Conservation (phyloP, 768 basidiomycete genomes). For the Lanmaoa pseudosensibilis region DNA sequence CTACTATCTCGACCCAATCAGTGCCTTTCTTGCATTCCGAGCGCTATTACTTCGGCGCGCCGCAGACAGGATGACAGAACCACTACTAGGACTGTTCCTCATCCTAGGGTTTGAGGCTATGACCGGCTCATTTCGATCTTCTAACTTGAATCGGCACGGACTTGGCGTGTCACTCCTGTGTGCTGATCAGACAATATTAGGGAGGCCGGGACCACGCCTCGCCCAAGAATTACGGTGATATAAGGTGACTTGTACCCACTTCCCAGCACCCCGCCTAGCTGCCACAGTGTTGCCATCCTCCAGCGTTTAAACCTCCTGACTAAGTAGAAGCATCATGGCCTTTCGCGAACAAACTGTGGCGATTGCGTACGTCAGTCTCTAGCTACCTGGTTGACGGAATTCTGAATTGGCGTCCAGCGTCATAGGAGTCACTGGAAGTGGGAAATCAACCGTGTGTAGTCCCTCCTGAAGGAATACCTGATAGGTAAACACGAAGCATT, state of each 20-base stretch:
- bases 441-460: slow-evolving; percentile 32
- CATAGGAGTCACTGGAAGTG: slow-evolving; percentile 33
- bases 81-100: background rate
- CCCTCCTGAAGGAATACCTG: background rate
- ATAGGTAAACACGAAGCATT: slow-evolving; percentile 2
- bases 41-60: slow-evolving; percentile 2
- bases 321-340: slow-evolving; percentile 15
- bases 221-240: slow-evolving; percentile 13
- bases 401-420: slow-evolving; percentile 24
- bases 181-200: background rate
- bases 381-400: background rate
- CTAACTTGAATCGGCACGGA: slow-evolving; percentile 17
- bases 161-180: slow-evolving; percentile 18
- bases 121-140: slow-evolving; percentile 17
- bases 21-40: background rate
- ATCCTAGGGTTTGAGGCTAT: slow-evolving; percentile 18
- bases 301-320: background rate
- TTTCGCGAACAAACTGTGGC: slow-evolving; percentile 16
- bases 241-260: slow-evolving; percentile 11
- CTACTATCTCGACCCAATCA: background rate
- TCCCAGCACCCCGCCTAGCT: background rate
- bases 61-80: background rate
- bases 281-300: background rate
- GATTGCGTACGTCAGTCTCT: slow-evolving; percentile 25
- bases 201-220: slow-evolving; percentile 11